phyloP scores from a whole-genome alignment of 441 rosid genomes.

The Syzygium malaccense region DNA sequence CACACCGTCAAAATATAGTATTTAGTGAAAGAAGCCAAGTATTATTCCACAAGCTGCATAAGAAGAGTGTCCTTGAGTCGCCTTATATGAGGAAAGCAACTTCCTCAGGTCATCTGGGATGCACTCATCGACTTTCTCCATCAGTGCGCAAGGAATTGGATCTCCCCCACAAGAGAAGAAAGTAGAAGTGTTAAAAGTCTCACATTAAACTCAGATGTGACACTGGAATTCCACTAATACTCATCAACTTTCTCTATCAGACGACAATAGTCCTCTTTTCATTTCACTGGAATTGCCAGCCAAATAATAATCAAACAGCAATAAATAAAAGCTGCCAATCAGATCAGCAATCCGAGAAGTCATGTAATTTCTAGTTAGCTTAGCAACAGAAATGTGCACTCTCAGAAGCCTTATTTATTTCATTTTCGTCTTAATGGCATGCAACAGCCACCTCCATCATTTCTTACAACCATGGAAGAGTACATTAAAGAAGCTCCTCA shows the following conservation, averaged over 20 bases:
- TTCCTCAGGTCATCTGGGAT: constrained; percentile 65
- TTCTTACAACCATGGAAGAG: constrained; percentile 88
- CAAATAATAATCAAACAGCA: neutral
- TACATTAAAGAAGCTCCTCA: constrained; percentile 85
- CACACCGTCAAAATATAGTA: neutral
- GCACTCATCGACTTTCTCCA: constrained; percentile 67
- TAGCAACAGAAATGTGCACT: neutral
- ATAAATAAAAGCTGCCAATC: neutral
- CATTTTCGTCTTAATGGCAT: neutral
- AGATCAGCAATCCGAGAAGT: neutral
- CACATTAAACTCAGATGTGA: neutral
- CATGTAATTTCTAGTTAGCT: neutral
- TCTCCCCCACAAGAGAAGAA: constrained; percentile 56
- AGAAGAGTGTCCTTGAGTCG: constrained; percentile 16
- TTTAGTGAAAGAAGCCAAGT: neutral
- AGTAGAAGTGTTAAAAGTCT: neutral
- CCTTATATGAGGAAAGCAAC: constrained; percentile 51
- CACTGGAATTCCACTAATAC: neutral
- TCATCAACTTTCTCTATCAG: neutral
- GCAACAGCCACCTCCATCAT: constrained; percentile 85
- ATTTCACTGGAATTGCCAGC: neutral
- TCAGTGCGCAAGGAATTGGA: constrained; percentile 65
- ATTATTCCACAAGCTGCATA: neutral
- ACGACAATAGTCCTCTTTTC: neutral
- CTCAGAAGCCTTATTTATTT: neutral